These are phyloP conservation scores for Curvularia eragrostidis DNA, from an alignment of 2,329 filamentous ascomycete species.

Conservation along the genomic window DNA sequence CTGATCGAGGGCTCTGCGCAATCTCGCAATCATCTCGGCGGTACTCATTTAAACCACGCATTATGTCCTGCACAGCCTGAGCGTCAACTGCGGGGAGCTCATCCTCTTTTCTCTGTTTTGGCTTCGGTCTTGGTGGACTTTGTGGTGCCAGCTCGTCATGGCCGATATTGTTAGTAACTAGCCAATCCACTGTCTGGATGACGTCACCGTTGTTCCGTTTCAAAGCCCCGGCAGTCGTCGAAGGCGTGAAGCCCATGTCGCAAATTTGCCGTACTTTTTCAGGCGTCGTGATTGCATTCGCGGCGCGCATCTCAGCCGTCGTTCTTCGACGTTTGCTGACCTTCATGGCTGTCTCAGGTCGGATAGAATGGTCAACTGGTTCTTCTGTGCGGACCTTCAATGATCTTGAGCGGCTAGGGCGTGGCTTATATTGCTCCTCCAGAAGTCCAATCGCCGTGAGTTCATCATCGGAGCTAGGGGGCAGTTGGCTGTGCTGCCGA, in stretches of 20 bases:
- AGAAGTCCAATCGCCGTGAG: conserved; percentile 30
- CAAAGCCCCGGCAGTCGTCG: conserved; percentile 35
- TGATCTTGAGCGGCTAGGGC: conserved; percentile 49
- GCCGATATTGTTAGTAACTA: conserved; percentile 34
- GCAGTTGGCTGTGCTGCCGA: conserved; percentile 8
- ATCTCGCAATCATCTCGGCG: conserved; percentile 8
- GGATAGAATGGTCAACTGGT: conserved; percentile 39
- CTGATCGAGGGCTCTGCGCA: neutral
- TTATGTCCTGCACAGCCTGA: conserved; percentile 12
- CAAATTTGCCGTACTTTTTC: conserved; percentile 43
- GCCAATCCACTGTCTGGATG: conserved; percentile 41
- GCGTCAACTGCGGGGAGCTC: conserved; percentile 1
- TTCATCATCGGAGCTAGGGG: conserved; percentile 34
- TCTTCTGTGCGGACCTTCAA: conserved; percentile 28
- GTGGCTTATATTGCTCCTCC: conserved; percentile 47
- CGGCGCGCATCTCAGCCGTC: conserved; percentile 13
- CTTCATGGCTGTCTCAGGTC: conserved; percentile 37
- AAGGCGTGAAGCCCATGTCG: conserved; percentile 47
- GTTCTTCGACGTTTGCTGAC: conserved; percentile 35
- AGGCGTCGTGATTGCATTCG: conserved; percentile 29
- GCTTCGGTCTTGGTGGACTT: conserved; percentile 20
- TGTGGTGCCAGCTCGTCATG: conserved; percentile 41
- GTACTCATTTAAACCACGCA: conserved; percentile 15
- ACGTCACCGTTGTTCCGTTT: conserved; percentile 40
- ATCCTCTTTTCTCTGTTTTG: neutral